Base-by-base conservation (phyloP, 257 asterid genomes). In the Asclepias syriaca region DNA sequence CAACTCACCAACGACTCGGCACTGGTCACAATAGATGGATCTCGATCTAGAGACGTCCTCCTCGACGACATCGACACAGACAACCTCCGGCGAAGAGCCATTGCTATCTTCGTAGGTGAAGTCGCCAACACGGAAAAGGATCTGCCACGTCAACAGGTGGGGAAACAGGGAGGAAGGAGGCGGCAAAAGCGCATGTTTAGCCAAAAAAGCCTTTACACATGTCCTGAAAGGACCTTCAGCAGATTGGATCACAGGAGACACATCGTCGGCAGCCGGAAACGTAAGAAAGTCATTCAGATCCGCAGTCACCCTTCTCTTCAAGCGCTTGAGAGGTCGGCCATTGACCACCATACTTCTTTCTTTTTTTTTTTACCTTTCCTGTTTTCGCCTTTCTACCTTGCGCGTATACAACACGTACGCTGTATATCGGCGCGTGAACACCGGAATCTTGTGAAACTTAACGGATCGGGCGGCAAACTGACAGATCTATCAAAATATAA, bases 1-100 rank as follows among this genome's bases (percentile, higher is more conserved):
- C 40, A 81, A 91, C 97, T 93, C 93, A 93, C 98, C 98, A 65
- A 94, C 98, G 71, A 94, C 98, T 55, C 96, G 94, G 77, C 98
- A 94, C 85, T 91, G 98, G 88, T 94, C 98, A 80, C 98, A 94
- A 72, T 94, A 94, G 68, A 89, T 81, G 67, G 96, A 87, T 85
- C 94, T 89, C 84, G 96, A 89, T 87, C 97, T 91, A 58, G 87
- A 79, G 14, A 94, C 98, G 63, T 94, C 97, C 83, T 94, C 98
- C 79, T 94, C 98, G 69, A 94, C 90, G 66, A 94, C 89, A 77
- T 94, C 96, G 6, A 91, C 84, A 76, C 84, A 83, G 68, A 91
- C 93, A 66, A 85, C 80, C 75, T 90, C 87, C 48, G 74, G 79
- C 16, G 80, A 63, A 22, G 74, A 66, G 51, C 88, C 92, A 39